phyloP scores from a whole-genome alignment of 495 filamentous ascomycete species.

The Penicillium lagena region DNA sequence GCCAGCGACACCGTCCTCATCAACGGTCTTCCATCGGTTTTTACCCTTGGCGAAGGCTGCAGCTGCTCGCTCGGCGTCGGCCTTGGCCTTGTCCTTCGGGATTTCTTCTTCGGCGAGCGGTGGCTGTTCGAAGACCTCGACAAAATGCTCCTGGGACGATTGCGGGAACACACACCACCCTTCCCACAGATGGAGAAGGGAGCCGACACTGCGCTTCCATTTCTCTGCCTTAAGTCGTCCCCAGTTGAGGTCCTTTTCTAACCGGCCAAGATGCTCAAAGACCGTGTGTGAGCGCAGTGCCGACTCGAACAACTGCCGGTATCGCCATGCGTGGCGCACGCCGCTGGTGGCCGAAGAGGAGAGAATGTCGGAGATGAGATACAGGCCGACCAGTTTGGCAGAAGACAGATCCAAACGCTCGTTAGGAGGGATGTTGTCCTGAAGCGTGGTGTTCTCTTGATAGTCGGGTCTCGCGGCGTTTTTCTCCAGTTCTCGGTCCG shows the following conservation, averaged over 20 bases:
- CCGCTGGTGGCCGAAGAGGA: slow-evolving; percentile 77
- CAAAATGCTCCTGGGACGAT: slow-evolving; percentile 67
- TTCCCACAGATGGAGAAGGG: slow-evolving; percentile 76
- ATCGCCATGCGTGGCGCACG: slow-evolving; percentile 85
- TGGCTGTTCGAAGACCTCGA: slow-evolving; percentile 65
- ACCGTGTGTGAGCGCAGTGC: slow-evolving; percentile 62
- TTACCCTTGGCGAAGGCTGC: slow-evolving; percentile 39
- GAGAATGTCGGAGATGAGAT: slow-evolving; percentile 82
- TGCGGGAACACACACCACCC: slow-evolving; percentile 82
- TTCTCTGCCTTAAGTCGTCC: slow-evolving; percentile 81
- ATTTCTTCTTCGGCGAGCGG: slow-evolving; percentile 49
- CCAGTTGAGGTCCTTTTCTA: slow-evolving; percentile 74
- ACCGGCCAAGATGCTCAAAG: slow-evolving; percentile 74
- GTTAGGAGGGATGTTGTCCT: slow-evolving; percentile 15
- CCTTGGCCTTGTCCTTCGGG: slow-evolving; percentile 45
- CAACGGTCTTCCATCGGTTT: slow-evolving; percentile 67
- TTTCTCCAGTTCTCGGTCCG: slow-evolving; percentile 39
- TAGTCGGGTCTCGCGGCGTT: slow-evolving; percentile 8
- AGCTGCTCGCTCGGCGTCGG: slow-evolving; percentile 31
- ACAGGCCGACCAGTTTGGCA: slow-evolving; percentile 75
- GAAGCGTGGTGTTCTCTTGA: slow-evolving; percentile 2
- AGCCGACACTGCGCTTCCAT: slow-evolving; percentile 76
- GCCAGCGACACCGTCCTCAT: slow-evolving; percentile 42
- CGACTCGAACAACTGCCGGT: slow-evolving; percentile 77
- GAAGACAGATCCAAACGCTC: slow-evolving; percentile 58